A percentile compares a stretch with the other conserved stretches of the same genome.
Conservation (phyloP, 768 basidiomycete genomes). For the Russula abietina region DNA sequence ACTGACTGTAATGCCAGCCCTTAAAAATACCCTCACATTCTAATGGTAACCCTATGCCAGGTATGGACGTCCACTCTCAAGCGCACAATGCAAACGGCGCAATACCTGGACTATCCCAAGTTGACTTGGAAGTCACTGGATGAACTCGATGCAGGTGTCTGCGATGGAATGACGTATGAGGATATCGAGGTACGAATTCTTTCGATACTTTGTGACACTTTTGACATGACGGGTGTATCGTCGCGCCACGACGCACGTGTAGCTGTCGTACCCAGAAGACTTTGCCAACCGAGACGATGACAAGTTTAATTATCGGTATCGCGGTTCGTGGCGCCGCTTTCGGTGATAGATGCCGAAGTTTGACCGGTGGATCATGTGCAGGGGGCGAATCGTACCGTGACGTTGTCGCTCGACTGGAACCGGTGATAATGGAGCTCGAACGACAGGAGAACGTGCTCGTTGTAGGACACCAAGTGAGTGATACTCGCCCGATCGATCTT, state of each 20-base stretch:
- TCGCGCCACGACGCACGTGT: not conserved
- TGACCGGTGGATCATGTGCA: constrained; percentile 17
- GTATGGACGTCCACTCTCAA: constrained; percentile 99
- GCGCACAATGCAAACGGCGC: constrained; percentile 87
- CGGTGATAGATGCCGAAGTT: not conserved
- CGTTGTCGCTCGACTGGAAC: constrained; percentile 90
- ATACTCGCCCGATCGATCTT: not conserved
- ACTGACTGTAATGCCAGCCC: constrained; percentile 53
- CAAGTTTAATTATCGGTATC: constrained; percentile 98
- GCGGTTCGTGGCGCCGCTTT: constrained; percentile 42
- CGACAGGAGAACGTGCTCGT: constrained; percentile 96
- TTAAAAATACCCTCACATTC: not conserved
- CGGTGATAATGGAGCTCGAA: constrained; percentile 99
- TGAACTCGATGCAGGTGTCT: constrained; percentile 97
- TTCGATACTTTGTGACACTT: not conserved
- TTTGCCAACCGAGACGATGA: constrained; percentile 98
- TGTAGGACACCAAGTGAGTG: constrained; percentile 81
- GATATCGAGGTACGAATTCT: constrained; percentile 76
- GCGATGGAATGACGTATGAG: constrained; percentile 99
- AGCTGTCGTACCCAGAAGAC: constrained; percentile 96
- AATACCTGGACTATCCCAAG: constrained; percentile 76
- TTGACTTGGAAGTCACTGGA: constrained; percentile 98
- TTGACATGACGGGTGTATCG: not conserved
- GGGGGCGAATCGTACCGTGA: constrained; percentile 97
- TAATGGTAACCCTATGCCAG: constrained; percentile 35